Conservation (phyloP, 768 basidiomycete genomes). For the Paxillus ammoniavirescens region DNA sequence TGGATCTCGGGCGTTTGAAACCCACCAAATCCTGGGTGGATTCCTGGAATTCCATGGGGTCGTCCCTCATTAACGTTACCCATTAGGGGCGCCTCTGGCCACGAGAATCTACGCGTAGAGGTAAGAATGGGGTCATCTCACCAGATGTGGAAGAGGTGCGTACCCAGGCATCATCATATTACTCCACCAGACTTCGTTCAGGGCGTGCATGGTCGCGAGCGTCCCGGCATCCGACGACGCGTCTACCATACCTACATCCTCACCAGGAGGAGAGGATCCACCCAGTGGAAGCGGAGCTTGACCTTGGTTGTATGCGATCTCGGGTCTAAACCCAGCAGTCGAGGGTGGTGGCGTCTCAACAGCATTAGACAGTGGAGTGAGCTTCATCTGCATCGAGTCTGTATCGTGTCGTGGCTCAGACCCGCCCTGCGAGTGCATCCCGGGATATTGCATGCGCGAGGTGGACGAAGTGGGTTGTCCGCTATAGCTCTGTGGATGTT, state of each 20-base stretch:
- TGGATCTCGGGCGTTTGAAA: conserved; percentile 21
- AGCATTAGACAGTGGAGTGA: not conserved
- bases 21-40: conserved; percentile 16
- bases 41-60: conserved; percentile 13
- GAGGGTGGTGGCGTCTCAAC: not conserved
- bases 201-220: conserved; percentile 69
- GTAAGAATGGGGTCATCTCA: not conserved
- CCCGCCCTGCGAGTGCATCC: conserved; percentile 10
- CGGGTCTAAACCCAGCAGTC: conserved; percentile 25
- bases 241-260: conserved; percentile 26
- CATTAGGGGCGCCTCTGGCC: conserved; percentile 30
- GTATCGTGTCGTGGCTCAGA: conserved; percentile 17
- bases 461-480: conserved; percentile 31
- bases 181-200: conserved; percentile 73
- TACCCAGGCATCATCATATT: conserved; percentile 88
- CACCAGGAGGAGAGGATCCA: not conserved
- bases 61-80: conserved; percentile 17
- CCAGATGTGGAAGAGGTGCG: conserved; percentile 6
- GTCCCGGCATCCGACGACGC: conserved; percentile 46
- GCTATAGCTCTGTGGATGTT: conserved; percentile 14
- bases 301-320: conserved; percentile 43
- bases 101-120: conserved; percentile 25
- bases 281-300: conserved; percentile 39
- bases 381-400: conserved; percentile 34
- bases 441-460: conserved; percentile 21